phyloP scores from a whole-genome alignment of 2,329 filamentous ascomycete genomes.

The Aspergillus melleus region DNA sequence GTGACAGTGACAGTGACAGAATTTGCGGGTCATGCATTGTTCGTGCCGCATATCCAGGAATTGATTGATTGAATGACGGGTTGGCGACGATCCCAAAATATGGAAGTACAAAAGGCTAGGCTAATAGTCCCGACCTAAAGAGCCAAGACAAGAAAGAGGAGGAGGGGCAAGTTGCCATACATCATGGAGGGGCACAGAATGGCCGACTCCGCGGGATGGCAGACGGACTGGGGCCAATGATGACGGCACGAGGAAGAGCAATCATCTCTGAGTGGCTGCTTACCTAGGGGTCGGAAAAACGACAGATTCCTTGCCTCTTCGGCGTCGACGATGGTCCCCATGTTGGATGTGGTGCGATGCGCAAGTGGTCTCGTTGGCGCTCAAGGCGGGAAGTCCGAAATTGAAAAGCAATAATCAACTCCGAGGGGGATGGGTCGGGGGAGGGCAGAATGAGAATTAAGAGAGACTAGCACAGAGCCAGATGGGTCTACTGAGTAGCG shows the following conservation, averaged over 20 bases:
- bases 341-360: constrained; percentile 18
- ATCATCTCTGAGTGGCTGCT: constrained; percentile 37
- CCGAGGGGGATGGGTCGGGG: not conserved
- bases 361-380: constrained; percentile 16
- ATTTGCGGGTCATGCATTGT: not conserved
- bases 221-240: constrained; percentile 29
- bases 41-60: not conserved
- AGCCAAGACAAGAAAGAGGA: constrained; percentile 3
- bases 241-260: constrained; percentile 33
- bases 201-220: constrained; percentile 4
- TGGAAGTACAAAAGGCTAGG: not conserved
- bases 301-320: constrained; percentile 45
- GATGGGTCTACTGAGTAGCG: not conserved
- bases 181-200: constrained; percentile 14
- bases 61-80: not conserved
- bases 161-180: constrained; percentile 9
- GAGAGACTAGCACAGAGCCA: not conserved
- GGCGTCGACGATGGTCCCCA: constrained; percentile 35
- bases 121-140: not conserved
- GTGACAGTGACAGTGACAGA: not conserved
- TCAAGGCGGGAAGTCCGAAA: constrained; percentile 22
- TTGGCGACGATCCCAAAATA: not conserved
- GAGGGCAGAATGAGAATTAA: not conserved
- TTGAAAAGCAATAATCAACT: not conserved
- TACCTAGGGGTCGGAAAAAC: constrained; percentile 47